Conservation (phyloP, 805 yeast genomes). For the Brettanomyces bruxellensis region DNA sequence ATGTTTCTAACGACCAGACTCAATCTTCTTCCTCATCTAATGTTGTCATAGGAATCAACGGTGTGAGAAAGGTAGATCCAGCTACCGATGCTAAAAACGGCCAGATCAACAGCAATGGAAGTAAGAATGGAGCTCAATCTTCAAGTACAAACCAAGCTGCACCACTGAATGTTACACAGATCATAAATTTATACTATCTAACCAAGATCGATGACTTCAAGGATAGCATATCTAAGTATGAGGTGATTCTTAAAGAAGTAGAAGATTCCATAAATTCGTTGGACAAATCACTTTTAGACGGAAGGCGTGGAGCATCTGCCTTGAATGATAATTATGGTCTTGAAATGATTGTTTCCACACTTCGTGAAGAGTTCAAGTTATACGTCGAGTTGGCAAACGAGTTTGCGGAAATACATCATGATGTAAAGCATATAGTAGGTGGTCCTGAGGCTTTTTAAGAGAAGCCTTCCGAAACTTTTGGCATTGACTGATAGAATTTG, state of each 20-base stretch:
- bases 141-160: conserved; percentile 7
- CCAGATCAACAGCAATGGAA: conserved; percentile 24
- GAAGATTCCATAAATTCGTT: conserved; percentile 58
- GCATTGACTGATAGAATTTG: neutral
- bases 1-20: conserved; percentile 13
- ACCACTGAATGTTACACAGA: conserved; percentile 42
- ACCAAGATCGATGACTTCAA: conserved; percentile 33
- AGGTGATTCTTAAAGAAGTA: conserved; percentile 40
- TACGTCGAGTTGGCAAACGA: conserved; percentile 71
- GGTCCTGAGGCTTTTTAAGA: conserved; percentile 9
- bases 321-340: conserved; percentile 28
- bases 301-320: conserved; percentile 14
- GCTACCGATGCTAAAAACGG: conserved; percentile 13
- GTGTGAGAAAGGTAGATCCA: conserved; percentile 15
- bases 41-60: conserved; percentile 24
- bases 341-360: conserved; percentile 48
- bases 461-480: no score
- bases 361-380: conserved; percentile 57
- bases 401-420: conserved; percentile 62
- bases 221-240: conserved; percentile 40
- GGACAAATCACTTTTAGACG: conserved; percentile 29
- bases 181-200: conserved; percentile 41
- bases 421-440: conserved; percentile 26
- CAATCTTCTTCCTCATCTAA: conserved; percentile 15
- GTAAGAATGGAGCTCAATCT: neutral